These are phyloP conservation scores for Pseudogymnoascus destructans DNA, from an alignment of 2,329 filamentous ascomycete genomes.

Conservation along the genomic window DNA sequence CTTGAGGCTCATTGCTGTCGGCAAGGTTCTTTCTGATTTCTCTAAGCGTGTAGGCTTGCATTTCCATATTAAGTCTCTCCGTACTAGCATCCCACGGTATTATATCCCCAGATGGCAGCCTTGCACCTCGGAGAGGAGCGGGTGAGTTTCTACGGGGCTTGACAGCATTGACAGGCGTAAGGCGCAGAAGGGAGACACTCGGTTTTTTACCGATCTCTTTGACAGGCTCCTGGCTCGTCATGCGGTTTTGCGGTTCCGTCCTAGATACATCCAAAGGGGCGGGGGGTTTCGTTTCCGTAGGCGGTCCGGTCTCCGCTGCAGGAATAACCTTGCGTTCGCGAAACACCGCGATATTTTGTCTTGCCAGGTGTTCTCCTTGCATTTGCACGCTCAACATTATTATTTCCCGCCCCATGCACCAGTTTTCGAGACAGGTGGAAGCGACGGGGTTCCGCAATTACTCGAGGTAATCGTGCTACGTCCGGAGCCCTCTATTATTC, in stretches of 20 bases:
- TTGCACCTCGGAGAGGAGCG: conserved; percentile 15
- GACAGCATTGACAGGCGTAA: conserved; percentile 8
- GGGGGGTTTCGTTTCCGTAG: not conserved
- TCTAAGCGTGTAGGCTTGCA: conserved; percentile 45
- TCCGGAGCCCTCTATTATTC: not conserved
- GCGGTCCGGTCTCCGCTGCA: not conserved
- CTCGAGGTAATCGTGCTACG: not conserved
- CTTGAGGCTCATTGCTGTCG: conserved; percentile 23
- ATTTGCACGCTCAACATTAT: not conserved
- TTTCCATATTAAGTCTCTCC: conserved; percentile 38
- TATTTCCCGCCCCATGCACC: conserved; percentile 25
- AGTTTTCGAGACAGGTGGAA: conserved; percentile 43
- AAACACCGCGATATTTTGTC: conserved; percentile 1
- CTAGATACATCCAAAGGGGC: not conserved
- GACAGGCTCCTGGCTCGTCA: conserved; percentile 27
- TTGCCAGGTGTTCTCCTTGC: not conserved
- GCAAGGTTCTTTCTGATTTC: conserved; percentile 41
- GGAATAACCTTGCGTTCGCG: conserved; percentile 7
- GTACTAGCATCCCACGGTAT: conserved; percentile 28
- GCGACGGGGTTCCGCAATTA: conserved; percentile 30
- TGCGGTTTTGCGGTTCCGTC: conserved; percentile 14
- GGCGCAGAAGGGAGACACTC: not conserved
- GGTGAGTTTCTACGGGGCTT: conserved; percentile 3
- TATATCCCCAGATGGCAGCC: conserved; percentile 25
- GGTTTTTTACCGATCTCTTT: conserved; percentile 23